These are phyloP conservation scores for Mrakia hoshinonis DNA, from an alignment of 768 basidiomycete genomes.

Conservation along the genomic window DNA sequence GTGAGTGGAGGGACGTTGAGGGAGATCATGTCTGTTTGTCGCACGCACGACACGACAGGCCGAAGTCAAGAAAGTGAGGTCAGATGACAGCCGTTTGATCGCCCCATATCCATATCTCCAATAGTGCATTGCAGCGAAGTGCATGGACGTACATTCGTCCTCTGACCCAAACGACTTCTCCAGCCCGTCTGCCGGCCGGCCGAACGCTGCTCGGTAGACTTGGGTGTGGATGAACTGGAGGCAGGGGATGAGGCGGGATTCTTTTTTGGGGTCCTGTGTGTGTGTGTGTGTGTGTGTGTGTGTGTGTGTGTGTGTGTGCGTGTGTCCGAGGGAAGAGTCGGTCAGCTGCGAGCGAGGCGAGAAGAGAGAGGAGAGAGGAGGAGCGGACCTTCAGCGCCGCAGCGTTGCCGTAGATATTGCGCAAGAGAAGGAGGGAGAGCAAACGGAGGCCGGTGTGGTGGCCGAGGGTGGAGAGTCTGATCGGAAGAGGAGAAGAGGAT, in stretches of 20 bases:
- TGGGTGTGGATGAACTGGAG: conserved; percentile 92
- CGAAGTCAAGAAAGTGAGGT: background rate
- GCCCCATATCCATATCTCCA: no score
- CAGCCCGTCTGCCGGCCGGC: conserved; percentile 84
- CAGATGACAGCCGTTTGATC: no score
- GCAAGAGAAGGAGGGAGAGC: conserved; percentile 44
- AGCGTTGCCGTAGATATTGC: conserved; percentile 35
- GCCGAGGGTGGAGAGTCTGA: conserved; percentile 79
- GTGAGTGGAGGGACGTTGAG: conserved; percentile 92
- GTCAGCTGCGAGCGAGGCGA: background rate
- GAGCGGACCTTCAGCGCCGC: conserved; percentile 33
- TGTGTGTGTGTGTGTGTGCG: no score
- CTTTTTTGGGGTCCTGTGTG: conserved; percentile 77
- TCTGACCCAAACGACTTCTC: conserved; percentile 94
- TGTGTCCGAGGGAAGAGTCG: no score
- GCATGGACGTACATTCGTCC: conserved; percentile 68
- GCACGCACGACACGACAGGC: no score
- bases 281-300: no score
- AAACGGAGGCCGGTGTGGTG: conserved; percentile 84
- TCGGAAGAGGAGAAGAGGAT: background rate
- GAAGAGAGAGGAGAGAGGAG: background rate
- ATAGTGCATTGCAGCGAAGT: no score
- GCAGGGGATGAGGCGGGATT: conserved; percentile 78
- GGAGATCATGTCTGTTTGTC: conserved; percentile 78
- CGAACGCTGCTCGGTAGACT: conserved; percentile 89